Percentiles rank a stretch among this genome's conserved stretches.
Evolutionary conservation across 352 stramenopile genomes (phyloP).

Genomic region (Aphanomyces euteiches): DNA sequence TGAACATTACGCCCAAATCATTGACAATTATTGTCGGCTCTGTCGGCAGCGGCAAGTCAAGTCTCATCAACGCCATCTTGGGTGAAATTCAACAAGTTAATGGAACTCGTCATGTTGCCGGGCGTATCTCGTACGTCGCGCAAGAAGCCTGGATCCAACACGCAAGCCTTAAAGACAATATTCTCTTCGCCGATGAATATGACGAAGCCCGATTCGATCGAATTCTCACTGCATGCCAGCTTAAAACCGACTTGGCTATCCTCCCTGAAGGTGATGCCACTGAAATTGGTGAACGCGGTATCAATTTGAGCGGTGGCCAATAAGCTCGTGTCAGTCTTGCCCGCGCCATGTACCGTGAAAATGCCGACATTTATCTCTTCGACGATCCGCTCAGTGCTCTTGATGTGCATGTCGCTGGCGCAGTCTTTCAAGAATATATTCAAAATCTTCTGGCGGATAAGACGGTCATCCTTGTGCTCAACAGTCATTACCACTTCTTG

Average conservation of each 20-base stretch:
- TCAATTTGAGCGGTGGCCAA: slow-evolving; percentile 97
- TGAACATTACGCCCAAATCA: slow-evolving; percentile 80
- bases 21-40: slow-evolving; percentile 91
- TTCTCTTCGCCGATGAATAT: slow-evolving; percentile 65
- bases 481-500: slow-evolving; percentile 91
- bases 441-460: slow-evolving; percentile 72
- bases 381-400: slow-evolving; percentile 97
- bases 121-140: slow-evolving; percentile 72
- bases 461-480: slow-evolving; percentile 90
- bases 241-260: slow-evolving; percentile 86
- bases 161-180: slow-evolving; percentile 90
- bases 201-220: slow-evolving; percentile 49
- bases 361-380: slow-evolving; percentile 70
- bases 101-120: slow-evolving; percentile 43
- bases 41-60: slow-evolving; percentile 95
- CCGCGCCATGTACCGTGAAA: slow-evolving; percentile 87
- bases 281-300: slow-evolving; percentile 97
- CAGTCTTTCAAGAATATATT: slow-evolving; percentile 95
- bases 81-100: slow-evolving; percentile 86
- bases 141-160: slow-evolving; percentile 93
- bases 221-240: slow-evolving; percentile 68
- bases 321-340: slow-evolving; percentile 91
- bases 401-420: slow-evolving; percentile 93
- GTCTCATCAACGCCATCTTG: slow-evolving; percentile 90
- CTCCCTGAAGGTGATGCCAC: slow-evolving; percentile 91